Conservation (phyloP, 2,329 filamentous ascomycete genomes). For the Penicillium sp. region DNA sequence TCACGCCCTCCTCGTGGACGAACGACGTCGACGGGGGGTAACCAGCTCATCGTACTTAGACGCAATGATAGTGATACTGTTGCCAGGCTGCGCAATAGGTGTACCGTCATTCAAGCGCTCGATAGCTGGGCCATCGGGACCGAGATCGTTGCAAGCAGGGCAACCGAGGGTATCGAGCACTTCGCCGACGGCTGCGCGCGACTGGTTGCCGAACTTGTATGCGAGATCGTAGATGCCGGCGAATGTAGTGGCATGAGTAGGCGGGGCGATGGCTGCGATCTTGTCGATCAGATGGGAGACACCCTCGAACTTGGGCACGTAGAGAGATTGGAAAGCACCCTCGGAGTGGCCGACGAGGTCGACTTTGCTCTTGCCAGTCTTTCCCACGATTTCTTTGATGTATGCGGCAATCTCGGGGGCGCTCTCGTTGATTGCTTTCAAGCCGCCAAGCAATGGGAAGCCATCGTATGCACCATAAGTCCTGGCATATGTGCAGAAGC, state of each 20-base stretch:
- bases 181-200: slow-evolving; percentile 24
- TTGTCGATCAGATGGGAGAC: slow-evolving; percentile 33
- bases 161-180: slow-evolving; percentile 33
- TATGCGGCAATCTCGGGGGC: slow-evolving; percentile 43
- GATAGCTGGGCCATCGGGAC: slow-evolving; percentile 31
- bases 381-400: slow-evolving; percentile 37
- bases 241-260: slow-evolving; percentile 37
- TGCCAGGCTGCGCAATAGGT: slow-evolving; percentile 37
- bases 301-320: slow-evolving; percentile 42
- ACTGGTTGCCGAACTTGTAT: slow-evolving; percentile 29
- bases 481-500: slow-evolving; percentile 46
- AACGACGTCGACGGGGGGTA: slow-evolving; percentile 35
- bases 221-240: slow-evolving; percentile 32
- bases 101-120: slow-evolving; percentile 33
- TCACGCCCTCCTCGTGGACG: slow-evolving; percentile 34
- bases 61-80: slow-evolving; percentile 36
- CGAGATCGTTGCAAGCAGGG: slow-evolving; percentile 36
- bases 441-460: slow-evolving; percentile 42
- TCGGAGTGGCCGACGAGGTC: slow-evolving; percentile 49
- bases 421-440: slow-evolving; percentile 41
- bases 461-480: slow-evolving; percentile 44
- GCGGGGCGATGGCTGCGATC: slow-evolving; percentile 40
- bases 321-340: slow-evolving; percentile 44
- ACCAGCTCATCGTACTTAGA: slow-evolving; percentile 38
- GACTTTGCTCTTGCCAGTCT: slow-evolving; percentile 41